These are phyloP conservation scores for Croton laevigatus DNA, from an alignment of 441 rosid genomes.

Conservation along the genomic window DNA sequence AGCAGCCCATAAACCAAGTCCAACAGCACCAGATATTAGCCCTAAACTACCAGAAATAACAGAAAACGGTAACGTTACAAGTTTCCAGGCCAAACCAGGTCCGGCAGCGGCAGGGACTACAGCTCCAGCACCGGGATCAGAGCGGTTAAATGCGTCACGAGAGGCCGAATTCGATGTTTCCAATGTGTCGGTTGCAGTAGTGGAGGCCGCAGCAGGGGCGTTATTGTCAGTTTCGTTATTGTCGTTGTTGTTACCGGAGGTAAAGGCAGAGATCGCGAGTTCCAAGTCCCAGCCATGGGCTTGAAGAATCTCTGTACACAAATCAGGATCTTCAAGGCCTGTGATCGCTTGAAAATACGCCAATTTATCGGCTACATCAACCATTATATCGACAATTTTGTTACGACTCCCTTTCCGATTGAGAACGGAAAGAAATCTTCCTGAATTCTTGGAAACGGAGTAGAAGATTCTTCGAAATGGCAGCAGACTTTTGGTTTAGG, in stretches of 20 bases:
- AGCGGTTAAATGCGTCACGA: slow-evolving; percentile 22
- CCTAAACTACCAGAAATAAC: slow-evolving; percentile 85
- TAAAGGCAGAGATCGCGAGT: slow-evolving; percentile 88
- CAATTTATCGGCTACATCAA: slow-evolving; percentile 77
- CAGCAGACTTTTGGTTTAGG: slow-evolving; percentile 1
- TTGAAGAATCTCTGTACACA: slow-evolving; percentile 91
- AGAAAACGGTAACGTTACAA: slow-evolving; percentile 77
- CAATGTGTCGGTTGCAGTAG: slow-evolving; percentile 8
- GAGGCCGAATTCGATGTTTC: slow-evolving; percentile 27
- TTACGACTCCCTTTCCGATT: background rate
- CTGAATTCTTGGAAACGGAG: background rate
- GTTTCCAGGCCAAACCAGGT: slow-evolving; percentile 74
- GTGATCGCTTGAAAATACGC: slow-evolving; percentile 89
- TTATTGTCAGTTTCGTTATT: background rate
- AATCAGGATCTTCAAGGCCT: slow-evolving; percentile 80
- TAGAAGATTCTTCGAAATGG: background rate
- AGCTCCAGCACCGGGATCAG: slow-evolving; percentile 26
- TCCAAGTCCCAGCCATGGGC: slow-evolving; percentile 98
- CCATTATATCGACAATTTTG: slow-evolving; percentile 40
- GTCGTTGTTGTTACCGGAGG: slow-evolving; percentile 30
- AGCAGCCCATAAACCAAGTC: slow-evolving; percentile 92
- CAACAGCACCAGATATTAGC: slow-evolving; percentile 79
- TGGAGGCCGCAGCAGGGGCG: background rate
- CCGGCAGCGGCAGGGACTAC: slow-evolving; percentile 24
- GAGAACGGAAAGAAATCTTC: background rate